Percentiles rank a stretch among this genome's conserved stretches.
These are phyloP conservation scores for Podospora tetraspora DNA, from an alignment of 495 filamentous ascomycete species.

Conservation along the genomic window DNA sequence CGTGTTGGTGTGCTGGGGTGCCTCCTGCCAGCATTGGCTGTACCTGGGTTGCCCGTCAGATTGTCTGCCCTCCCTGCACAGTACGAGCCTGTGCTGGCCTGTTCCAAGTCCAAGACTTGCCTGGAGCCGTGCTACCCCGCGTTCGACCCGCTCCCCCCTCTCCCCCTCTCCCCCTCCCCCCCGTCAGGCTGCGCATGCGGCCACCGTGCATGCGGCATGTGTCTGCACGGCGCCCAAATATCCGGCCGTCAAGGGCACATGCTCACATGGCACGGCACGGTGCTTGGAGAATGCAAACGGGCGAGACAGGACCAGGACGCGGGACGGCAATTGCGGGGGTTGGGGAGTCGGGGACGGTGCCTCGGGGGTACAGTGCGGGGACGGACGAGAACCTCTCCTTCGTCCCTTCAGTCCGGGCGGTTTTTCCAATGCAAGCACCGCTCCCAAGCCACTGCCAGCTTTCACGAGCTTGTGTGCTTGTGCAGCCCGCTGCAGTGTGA, in stretches of 20 bases:
- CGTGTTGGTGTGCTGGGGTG: not conserved
- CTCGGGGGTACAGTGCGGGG: slow-evolving; percentile 10
- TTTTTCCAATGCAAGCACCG: slow-evolving; percentile 7
- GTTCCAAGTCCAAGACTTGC: too few species aligned
- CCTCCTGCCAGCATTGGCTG: too few species aligned
- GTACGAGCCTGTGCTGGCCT: not conserved
- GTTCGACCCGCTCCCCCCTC: not conserved
- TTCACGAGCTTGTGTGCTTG: slow-evolving; percentile 2
- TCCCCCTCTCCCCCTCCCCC: slow-evolving; percentile 5
- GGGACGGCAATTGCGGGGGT: not conserved
- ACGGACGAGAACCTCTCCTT: not conserved
- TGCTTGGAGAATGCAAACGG: slow-evolving; percentile 2
- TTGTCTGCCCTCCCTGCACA: not conserved
- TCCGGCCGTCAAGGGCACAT: slow-evolving; percentile 3
- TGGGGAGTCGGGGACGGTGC: not conserved
- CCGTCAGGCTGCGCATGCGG: slow-evolving; percentile 12
- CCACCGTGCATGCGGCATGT: slow-evolving; percentile 1
- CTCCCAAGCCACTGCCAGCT: not conserved
- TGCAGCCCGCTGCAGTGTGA: slow-evolving; percentile 2
- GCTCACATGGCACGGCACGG: not conserved
- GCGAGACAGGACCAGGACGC: not conserved
- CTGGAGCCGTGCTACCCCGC: not conserved
- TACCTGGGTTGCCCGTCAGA: not conserved
- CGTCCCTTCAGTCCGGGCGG: slow-evolving; percentile 6
- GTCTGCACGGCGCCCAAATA: slow-evolving; percentile 17